Evolutionary conservation across 805 yeast genomes (phyloP), one percentile per base, ranked within the genome.

Genomic region (Isabelozyma gotoi): DNA sequence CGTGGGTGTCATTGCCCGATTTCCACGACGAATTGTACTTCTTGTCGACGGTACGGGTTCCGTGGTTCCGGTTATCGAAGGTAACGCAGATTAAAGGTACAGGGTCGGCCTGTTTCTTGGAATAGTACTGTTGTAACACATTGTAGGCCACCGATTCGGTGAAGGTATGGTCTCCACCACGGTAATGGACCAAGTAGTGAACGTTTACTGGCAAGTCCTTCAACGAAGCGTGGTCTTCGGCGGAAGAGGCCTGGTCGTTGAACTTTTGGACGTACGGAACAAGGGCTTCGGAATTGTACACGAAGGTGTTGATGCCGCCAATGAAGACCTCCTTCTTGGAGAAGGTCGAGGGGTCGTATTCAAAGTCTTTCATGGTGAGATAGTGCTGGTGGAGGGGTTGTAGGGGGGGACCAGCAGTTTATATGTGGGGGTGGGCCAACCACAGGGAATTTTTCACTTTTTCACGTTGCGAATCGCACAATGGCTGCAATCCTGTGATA

Each of bases 41-140:
- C 3, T 46, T 53, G 36, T 69, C 66, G 4, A 76, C 57, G 7
- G 51, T 40, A 29, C 86, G 62, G 17, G 61, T 62, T 3, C 87
- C 85, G 52, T 81, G 86, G 56, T 81, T 81, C 27, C 82, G 67
- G 46, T 63, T 54, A 51, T 81, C 86, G 48, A 76, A 77, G 0
- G 78, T 65, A 8, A 77, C 77, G 36, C 75, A 74, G 29, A 81
- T 65, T 42, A 76, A 50, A 11, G 74, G 75, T 1, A 50, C 52
- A 5, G 48, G 42, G 7, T 43, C 37, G 2, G 59, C 54, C 15
- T 44, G 40, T 14, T 49, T 49, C n/a, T 53, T 54, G 20, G 48
- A 41, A 35, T 59, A 46, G 47, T 56, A 60, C 39, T 62, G 59
- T 7, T 62, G 46, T 16, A 72, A 52, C 7, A 71, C 51, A n/a